Percentiles rank a stretch among this genome's conserved stretches.
Evolutionary conservation across 2,329 filamentous ascomycete species (phyloP).

Genomic region (Stagonosporopsis chrysanthemi): DNA sequence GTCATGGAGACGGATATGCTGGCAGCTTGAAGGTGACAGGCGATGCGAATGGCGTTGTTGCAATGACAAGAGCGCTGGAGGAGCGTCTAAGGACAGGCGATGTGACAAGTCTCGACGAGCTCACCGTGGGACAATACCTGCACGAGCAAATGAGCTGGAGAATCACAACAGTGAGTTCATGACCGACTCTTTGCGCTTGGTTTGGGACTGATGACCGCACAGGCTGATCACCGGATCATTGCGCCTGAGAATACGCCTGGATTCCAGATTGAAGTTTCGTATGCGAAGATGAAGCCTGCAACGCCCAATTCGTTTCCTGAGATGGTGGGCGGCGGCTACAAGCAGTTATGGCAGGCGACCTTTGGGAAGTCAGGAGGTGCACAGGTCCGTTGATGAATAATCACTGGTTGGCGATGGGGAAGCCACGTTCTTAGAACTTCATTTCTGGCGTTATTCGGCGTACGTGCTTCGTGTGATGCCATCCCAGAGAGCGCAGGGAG

Average conservation of each 20-base stretch:
- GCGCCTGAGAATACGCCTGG: conserved; percentile 43
- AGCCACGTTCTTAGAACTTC: background rate
- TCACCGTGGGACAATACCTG: conserved; percentile 31
- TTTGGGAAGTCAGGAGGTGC: conserved; percentile 12
- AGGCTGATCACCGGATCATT: conserved; percentile 51
- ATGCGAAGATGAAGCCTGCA: conserved; percentile 50
- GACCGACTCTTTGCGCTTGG: background rate
- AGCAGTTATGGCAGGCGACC: conserved; percentile 18
- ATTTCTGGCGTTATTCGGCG: conserved; percentile 5
- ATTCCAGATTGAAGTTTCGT: conserved; percentile 51
- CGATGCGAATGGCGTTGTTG: conserved; percentile 51
- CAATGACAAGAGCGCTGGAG: conserved; percentile 54
- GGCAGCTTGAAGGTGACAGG: background rate
- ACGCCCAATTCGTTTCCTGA: conserved; percentile 25
- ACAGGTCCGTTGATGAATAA: conserved; percentile 1
- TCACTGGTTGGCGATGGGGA: background rate
- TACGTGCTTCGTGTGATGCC: background rate
- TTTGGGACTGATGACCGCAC: background rate
- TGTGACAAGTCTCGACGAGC: conserved; percentile 39
- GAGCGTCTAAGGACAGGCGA: conserved; percentile 42
- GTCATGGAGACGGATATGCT: conserved; percentile 12
- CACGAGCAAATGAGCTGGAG: conserved; percentile 35
- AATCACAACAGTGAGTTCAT: conserved; percentile 28
- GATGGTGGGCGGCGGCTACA: conserved; percentile 18
- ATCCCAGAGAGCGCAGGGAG: background rate